Conservation (phyloP, 805 yeast species). For the Pichia manshurica region DNA sequence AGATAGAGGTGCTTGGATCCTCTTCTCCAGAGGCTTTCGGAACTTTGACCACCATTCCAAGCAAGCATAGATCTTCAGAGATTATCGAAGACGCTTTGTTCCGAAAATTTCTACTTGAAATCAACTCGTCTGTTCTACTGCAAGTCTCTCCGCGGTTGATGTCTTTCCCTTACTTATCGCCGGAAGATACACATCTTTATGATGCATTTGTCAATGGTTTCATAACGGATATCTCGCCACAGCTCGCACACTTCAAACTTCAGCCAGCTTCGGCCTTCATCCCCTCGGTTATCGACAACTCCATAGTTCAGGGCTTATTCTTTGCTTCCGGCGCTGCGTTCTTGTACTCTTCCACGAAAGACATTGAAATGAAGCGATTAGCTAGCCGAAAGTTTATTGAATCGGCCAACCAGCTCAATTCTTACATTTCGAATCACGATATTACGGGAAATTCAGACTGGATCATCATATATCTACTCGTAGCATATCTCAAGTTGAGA, state of each 20-base stretch:
- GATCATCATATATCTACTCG: conserved; percentile 36
- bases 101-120: conserved; percentile 18
- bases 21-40: background rate
- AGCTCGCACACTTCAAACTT: conserved; percentile 34
- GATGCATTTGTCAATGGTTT: conserved; percentile 37
- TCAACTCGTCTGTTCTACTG: conserved; percentile 5
- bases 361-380: conserved; percentile 19
- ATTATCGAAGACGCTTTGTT: conserved; percentile 18
- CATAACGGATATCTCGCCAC: conserved; percentile 38
- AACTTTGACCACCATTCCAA: background rate
- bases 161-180: background rate
- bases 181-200: conserved; percentile 16
- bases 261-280: conserved; percentile 38
- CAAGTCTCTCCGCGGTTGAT: background rate
- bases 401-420: conserved; percentile 17
- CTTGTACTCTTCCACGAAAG: conserved; percentile 24
- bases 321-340: conserved; percentile 39
- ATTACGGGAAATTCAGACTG: conserved; percentile 33
- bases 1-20: background rate
- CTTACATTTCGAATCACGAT: conserved; percentile 20
- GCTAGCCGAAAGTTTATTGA: conserved; percentile 21
- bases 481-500: conserved; percentile 36
- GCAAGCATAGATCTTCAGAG: background rate
- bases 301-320: conserved; percentile 31
- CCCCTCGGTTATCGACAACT: conserved; percentile 30